Conservation (phyloP, 2,329 filamentous ascomycete genomes). For the Shiraia sp. region DNA sequence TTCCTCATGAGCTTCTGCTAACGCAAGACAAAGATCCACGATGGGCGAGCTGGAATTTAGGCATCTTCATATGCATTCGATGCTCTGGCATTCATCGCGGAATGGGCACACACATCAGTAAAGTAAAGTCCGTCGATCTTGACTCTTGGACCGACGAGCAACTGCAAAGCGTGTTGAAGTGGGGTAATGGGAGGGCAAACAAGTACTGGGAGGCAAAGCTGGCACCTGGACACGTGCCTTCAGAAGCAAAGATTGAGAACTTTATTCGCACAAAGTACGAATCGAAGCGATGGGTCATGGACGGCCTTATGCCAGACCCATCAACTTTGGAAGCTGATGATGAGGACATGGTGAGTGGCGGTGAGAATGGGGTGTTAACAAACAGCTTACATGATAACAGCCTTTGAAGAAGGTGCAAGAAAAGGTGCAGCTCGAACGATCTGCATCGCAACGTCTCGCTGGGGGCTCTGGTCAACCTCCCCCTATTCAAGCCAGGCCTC, state of each 20-base stretch:
- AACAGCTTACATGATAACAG: constrained; percentile 41
- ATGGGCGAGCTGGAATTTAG: constrained; percentile 99
- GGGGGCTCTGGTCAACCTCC: constrained; percentile 35
- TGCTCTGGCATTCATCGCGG: constrained; percentile 98
- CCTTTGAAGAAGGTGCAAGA: constrained; percentile 70
- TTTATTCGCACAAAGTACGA: constrained; percentile 99
- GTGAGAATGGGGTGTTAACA: constrained; percentile 20
- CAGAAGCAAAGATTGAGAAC: constrained; percentile 98
- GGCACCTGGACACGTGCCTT: constrained; percentile 86
- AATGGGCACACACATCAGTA: constrained; percentile 98
- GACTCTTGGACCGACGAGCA: constrained; percentile 99
- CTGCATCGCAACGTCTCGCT: constrained; percentile 56
- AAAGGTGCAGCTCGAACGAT: constrained; percentile 69
- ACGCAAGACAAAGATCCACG: constrained; percentile 71
- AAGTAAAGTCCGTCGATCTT: constrained; percentile 96
- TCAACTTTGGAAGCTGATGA: constrained; percentile 79
- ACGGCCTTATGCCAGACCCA: constrained; percentile 92
- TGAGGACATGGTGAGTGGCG: constrained; percentile 72
- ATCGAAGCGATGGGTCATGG: constrained; percentile 99
- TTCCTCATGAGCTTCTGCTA: constrained; percentile 12
- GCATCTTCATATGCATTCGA: constrained; percentile 95
- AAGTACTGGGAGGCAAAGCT: constrained; percentile 98
- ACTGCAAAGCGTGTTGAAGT: constrained; percentile 87
- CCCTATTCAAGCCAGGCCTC: constrained; percentile 30
- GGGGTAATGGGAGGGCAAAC: constrained; percentile 95